Conservation (phyloP, 1,139 yeast species). For the Yamadazyma aaseri region DNA sequence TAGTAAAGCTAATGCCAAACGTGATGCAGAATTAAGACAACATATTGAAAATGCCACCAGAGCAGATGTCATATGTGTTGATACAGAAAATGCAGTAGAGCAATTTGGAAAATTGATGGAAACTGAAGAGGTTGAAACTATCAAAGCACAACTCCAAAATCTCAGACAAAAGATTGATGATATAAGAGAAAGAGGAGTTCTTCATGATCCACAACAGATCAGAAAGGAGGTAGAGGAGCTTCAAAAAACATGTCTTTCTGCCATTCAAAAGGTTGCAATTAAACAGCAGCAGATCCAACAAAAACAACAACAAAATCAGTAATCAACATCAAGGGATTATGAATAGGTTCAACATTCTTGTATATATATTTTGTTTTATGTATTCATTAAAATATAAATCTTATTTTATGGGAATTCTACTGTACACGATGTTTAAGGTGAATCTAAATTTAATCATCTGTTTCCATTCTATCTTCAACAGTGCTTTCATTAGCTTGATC, state of each 20-base stretch:
- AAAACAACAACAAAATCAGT: conserved; percentile 12
- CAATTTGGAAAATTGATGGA: conserved; percentile 45
- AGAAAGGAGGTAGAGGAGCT: conserved; percentile 48
- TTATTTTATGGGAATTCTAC: conserved; percentile 3
- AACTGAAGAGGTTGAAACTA: conserved; percentile 32
- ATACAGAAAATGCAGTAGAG: conserved; percentile 50
- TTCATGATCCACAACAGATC: conserved; percentile 36
- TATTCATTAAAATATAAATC: conserved; percentile 5
- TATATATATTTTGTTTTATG: not conserved
- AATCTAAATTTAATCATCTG: conserved; percentile 46
- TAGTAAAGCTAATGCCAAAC: conserved; percentile 38
- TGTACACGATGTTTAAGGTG: conserved; percentile 4
- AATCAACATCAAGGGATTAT: conserved; percentile 4
- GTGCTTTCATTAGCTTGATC: conserved; percentile 18
- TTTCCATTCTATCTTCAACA: conserved; percentile 54
- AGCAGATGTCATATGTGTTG: conserved; percentile 56
- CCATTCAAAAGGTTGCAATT: conserved; percentile 53
- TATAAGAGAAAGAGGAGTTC: conserved; percentile 32
- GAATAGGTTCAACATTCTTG: conserved; percentile 1
- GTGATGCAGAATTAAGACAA: conserved; percentile 42
- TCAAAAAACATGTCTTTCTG: conserved; percentile 50
- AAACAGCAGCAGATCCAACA: conserved; percentile 29
- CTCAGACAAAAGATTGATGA: conserved; percentile 47
- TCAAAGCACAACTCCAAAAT: conserved; percentile 27
- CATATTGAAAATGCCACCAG: conserved; percentile 49